These are phyloP conservation scores for Arthrobotrys sphaeroides DNA, from an alignment of 2,329 filamentous ascomycete species.

Conservation along the genomic window DNA sequence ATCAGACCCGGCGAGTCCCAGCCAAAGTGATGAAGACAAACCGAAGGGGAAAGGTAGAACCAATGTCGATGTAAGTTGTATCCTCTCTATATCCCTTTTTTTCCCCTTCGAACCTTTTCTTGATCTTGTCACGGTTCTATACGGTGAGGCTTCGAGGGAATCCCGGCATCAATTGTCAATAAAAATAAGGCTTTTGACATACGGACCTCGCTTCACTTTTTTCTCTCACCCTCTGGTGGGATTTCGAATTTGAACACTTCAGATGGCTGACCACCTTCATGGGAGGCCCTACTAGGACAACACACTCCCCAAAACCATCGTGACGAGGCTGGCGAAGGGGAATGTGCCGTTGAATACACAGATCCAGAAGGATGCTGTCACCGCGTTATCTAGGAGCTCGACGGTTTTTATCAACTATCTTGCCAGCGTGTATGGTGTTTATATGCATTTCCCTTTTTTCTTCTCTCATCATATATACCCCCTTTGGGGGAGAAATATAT, in stretches of 20 bases:
- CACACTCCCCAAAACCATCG: conserved; percentile 80
- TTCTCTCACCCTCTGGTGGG: background rate
- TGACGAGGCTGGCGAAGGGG: conserved; percentile 80
- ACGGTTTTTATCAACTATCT: conserved; percentile 86
- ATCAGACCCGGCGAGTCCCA: conserved; percentile 27
- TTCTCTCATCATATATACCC: background rate
- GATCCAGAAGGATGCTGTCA: conserved; percentile 77
- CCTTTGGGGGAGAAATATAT: background rate
- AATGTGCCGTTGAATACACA: conserved; percentile 76
- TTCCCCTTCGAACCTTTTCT: background rate
- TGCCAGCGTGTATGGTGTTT: conserved; percentile 72
- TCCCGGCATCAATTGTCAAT: background rate
- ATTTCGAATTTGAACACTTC: background rate
- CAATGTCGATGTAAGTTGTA: conserved; percentile 43
- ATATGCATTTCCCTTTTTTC: background rate
- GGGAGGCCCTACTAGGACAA: conserved; percentile 69
- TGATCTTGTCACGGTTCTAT: background rate
- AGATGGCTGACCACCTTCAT: conserved; percentile 1
- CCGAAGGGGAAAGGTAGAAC: conserved; percentile 11
- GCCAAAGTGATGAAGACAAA: conserved; percentile 26
- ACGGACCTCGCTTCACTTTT: too few relatives aligned
- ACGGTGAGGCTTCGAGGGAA: background rate
- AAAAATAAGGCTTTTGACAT: background rate
- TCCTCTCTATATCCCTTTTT: background rate
- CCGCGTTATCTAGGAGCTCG: conserved; percentile 81